Base-by-base conservation (phyloP, 169 alveolate species). In the Plasmodium inui region DNA sequence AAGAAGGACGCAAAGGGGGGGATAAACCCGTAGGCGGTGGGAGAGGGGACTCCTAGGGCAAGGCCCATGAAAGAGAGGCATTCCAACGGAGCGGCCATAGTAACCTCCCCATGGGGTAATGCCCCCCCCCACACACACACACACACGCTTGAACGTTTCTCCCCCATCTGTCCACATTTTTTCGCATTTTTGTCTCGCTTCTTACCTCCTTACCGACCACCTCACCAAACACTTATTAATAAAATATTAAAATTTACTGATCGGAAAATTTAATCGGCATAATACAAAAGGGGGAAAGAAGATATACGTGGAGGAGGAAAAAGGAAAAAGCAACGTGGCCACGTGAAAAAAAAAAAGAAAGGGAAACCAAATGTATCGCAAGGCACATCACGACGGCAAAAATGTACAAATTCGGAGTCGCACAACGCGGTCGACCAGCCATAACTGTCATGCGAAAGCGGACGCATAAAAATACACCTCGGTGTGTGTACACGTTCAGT, bases 181-280 rank as follows among this genome's bases (percentile, higher is more conserved):
- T 67, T 6, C 22, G 12, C 73, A 57, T 67, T 67, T 76, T 8
- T 76, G n/a, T 19, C 37, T 28, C 50, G 7, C 28, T 53, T n/a
- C 61, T 12, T 14, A 14, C 86, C 28, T 17, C 67, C n/a, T 73
- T 55, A 80, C 22, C 81, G 44, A 26, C 67, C 34, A 81, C 70
- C 82, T 81, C 34, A 89, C 79, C 46, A 61, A 89, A 79, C 90
- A 41, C 80, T 78, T 37, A 89, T 70, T 89, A 80, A 79, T 89
- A 61, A 89, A 89, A 79, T 89, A 81, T 89, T 73, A 89, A 89
- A 89, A 79, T 80, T 73, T 61, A 89, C 71, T 91, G 82, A 89
- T 79, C 82, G 94, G 82, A 89, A 89, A 89, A 89, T 79, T 89
- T 89, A 89, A 80, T 81, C 71, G 94, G 73, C 82, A 67, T 67